Base-by-base conservation (phyloP, 2,329 filamentous ascomycete species). In the Talaromyces sp. region DNA sequence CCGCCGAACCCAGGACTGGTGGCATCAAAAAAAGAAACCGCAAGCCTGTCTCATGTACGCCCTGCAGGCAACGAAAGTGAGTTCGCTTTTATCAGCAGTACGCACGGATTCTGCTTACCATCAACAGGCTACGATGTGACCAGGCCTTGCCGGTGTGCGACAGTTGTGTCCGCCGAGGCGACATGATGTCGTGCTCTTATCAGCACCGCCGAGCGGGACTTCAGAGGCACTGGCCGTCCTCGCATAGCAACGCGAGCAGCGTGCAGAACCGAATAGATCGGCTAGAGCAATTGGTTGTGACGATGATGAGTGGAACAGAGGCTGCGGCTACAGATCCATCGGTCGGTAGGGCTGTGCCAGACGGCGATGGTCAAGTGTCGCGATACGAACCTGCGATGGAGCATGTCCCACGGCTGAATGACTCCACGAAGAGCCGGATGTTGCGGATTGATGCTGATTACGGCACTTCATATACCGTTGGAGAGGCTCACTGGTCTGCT, bases 141-240 rank as follows among this genome's bases (percentile, higher is more conserved):
- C 56, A 58, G n/a, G 37, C 56, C 2, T 46, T 58, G 12, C 56
- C 56, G 25, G 37, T 46, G 6, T 58, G 56, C 28, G n/a, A 35
- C 16, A 33, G 39, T 25, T 58, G 56, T 21, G 56, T 58, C 23
- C 56, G 56, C 33, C 56, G 56, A 46, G 56, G 56, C 18, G 56
- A 58, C 33, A 23, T 58, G 37, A 46, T 58, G 56, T 58, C 56
- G 25, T 58, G 56, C 40, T 42, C 56, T 18, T 58, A 58, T 58
- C 56, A 58, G 39, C 4, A 42, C n/a, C 56, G 56, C 6, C n/a
- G 56, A 3, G 25, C 56, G 25, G 56, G 56, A 28, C 40, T 37
- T 31, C 56, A 58, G 16, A 42, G 56, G 6, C 37, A 18, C 16
- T 42, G 56, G 56, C 56, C 56, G 21, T 58, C 23, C 23, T 58